phyloP scores from a whole-genome alignment of 2,329 filamentous ascomycete genomes.

The Aspergillus sp. region DNA sequence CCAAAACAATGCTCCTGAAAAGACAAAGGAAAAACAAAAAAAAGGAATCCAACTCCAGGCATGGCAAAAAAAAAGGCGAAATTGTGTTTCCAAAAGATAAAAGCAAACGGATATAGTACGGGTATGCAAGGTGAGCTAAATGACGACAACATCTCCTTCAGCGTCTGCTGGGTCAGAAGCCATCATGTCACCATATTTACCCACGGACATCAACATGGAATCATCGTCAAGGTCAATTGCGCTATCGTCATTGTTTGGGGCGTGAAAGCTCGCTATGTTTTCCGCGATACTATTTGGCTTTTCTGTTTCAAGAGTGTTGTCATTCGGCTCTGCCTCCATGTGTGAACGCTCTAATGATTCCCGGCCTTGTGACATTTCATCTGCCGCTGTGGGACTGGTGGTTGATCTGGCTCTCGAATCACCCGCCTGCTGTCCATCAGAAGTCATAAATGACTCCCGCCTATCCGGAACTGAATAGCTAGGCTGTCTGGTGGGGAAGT shows the following conservation, averaged over 20 bases:
- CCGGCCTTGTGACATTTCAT: conserved; percentile 12
- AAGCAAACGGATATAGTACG: conserved; percentile 11
- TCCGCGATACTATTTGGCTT: conserved; percentile 45
- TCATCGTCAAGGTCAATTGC: conserved; percentile 62
- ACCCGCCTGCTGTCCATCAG: conserved; percentile 9
- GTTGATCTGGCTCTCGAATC: conserved; percentile 16
- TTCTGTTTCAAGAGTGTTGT: conserved; percentile 27
- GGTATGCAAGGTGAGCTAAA: conserved; percentile 22
- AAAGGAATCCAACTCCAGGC: conserved; percentile 25
- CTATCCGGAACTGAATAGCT: conserved; percentile 8
- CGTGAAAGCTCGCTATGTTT: conserved; percentile 28
- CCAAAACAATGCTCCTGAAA: conserved; percentile 21
- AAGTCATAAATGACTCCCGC: conserved; percentile 11
- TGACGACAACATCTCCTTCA: conserved; percentile 42
- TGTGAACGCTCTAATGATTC: conserved; percentile 8
- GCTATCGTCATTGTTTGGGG: conserved; percentile 60
- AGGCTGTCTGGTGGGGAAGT: conserved; percentile 17
- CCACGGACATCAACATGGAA: conserved; percentile 36
- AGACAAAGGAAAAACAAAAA: conserved; percentile 5
- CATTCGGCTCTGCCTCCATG: conserved; percentile 16
- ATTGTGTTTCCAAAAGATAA: conserved; percentile 13
- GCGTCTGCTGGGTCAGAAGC: conserved; percentile 42
- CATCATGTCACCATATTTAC: conserved; percentile 43
- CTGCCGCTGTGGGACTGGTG: conserved; percentile 10
- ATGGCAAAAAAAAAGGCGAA: conserved; percentile 13